Percentiles rank a stretch among this genome's conserved stretches.
phyloP scores from a whole-genome alignment of 306 rosid species.

The Mimosa bimucronata region DNA sequence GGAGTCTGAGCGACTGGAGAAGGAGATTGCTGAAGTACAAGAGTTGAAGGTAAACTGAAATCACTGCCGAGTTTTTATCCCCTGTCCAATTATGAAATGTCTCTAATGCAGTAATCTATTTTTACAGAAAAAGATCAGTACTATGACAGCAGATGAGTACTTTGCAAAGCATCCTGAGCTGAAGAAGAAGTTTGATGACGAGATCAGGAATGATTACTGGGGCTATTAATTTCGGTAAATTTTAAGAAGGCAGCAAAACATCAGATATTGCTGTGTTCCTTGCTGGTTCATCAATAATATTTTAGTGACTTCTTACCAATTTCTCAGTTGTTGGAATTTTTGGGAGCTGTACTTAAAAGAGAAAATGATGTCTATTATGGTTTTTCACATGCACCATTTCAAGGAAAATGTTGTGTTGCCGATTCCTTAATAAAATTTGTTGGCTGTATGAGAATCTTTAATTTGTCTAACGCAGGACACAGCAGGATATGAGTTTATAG shows the following conservation, averaged over 20 bases:
- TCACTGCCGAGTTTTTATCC: not conserved
- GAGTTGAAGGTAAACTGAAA: conserved; percentile 75
- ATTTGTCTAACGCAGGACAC: not conserved
- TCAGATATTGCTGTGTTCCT: conserved; percentile 42
- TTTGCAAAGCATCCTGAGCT: conserved; percentile 91
- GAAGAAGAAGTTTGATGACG: conserved; percentile 90
- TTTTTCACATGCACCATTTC: conserved; percentile 30
- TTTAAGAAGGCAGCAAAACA: conserved; percentile 37
- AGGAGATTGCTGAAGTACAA: conserved; percentile 81
- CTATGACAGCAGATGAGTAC: conserved; percentile 98
- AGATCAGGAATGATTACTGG: conserved; percentile 90
- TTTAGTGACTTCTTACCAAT: conserved; percentile 33
- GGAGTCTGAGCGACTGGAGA: conserved; percentile 94
- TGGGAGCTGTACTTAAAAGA: conserved; percentile 13
- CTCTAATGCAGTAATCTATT: conserved; percentile 37
- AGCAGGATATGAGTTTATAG: not conserved
- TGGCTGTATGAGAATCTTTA: not conserved
- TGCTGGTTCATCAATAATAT: conserved; percentile 59
- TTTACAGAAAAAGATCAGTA: conserved; percentile 77
- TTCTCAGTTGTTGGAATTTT: conserved; percentile 34
- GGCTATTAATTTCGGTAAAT: conserved; percentile 66
- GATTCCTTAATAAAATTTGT: conserved; percentile 31
- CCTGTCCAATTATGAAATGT: not conserved
- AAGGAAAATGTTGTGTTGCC: conserved; percentile 30
- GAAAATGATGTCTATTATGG: conserved; percentile 25